Evolutionary conservation across 108 stramenopile genomes (phyloP).

Genomic region (Nitzschia sp.): DNA sequence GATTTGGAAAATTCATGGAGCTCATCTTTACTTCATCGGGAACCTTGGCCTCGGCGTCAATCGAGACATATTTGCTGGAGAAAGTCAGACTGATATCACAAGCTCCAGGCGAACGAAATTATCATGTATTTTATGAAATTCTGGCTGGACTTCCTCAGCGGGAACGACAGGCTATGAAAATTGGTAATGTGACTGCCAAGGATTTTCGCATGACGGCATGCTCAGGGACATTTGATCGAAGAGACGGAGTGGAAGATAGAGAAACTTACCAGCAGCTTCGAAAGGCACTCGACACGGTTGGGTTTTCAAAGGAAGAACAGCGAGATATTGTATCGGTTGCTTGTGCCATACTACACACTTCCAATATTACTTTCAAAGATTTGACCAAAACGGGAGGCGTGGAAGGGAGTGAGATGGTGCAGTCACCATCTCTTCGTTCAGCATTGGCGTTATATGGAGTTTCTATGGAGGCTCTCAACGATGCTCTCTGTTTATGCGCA

Average conservation of each 20-base stretch:
- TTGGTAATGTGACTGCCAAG: conserved; percentile 39
- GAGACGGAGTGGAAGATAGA: conserved; percentile 78
- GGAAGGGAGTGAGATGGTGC: conserved; percentile 47
- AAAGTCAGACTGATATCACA: conserved; percentile 77
- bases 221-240: conserved; percentile 78
- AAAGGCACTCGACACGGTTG: conserved; percentile 68
- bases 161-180: conserved; percentile 42
- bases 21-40: conserved; percentile 58
- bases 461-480: conserved; percentile 48
- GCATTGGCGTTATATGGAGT: conserved; percentile 75
- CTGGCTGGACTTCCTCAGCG: conserved; percentile 46
- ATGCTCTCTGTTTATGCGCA: conserved; percentile 65
- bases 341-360: conserved; percentile 67
- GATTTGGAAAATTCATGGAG: conserved; percentile 97
- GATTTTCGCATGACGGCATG: conserved; percentile 72
- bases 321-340: conserved; percentile 55
- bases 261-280: conserved; percentile 67
- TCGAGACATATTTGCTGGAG: conserved; percentile 84
- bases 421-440: conserved; percentile 39
- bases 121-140: conserved; percentile 94
- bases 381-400: conserved; percentile 18
- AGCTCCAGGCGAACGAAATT: conserved; percentile 83
- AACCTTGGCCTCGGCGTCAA: conserved; percentile 64
- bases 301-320: conserved; percentile 53
- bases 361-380: conserved; percentile 62